Conservation (phyloP, 1,139 yeast genomes). For the Sugiyamaella paludigena region DNA sequence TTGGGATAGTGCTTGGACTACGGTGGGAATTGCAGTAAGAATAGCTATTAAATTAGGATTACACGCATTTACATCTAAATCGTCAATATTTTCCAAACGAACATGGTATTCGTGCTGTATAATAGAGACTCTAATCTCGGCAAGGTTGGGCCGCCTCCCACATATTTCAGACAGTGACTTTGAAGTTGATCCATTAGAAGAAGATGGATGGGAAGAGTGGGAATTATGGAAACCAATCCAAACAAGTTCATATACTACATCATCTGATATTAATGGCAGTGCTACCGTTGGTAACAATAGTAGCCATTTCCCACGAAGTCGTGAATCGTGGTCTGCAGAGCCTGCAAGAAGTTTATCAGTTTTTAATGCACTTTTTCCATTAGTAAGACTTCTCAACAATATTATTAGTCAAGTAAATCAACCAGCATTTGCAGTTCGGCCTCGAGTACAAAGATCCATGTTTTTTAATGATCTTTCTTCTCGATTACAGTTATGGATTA, state of each 20-base stretch:
- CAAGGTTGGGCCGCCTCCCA: constrained; percentile 22
- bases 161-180: constrained; percentile 19
- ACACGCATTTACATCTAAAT: constrained; percentile 7
- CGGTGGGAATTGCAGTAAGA: constrained; percentile 21
- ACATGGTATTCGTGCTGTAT: constrained; percentile 27
- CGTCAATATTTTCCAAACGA: constrained; percentile 15
- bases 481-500: constrained; percentile 17
- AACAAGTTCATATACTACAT: constrained; percentile 1
- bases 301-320: too few species aligned
- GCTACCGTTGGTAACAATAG: neutral
- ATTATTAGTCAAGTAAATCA: constrained; percentile 16
- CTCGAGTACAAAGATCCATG: constrained; percentile 18
- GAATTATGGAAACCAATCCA: constrained; percentile 19
- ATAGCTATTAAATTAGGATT: constrained; percentile 19
- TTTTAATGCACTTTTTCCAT: constrained; percentile 20
- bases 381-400: constrained; percentile 16
- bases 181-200: constrained; percentile 15
- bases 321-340: constrained; percentile 15
- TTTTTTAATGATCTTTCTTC: constrained; percentile 17
- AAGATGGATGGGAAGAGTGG: constrained; percentile 25
- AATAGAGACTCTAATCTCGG: constrained; percentile 23
- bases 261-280: neutral
- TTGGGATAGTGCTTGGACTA: constrained; percentile 22
- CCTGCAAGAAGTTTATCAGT: constrained; percentile 20
- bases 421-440: constrained; percentile 14